phyloP scores from a whole-genome alignment of 768 basidiomycete species.

The Psilocybe cubensis region DNA sequence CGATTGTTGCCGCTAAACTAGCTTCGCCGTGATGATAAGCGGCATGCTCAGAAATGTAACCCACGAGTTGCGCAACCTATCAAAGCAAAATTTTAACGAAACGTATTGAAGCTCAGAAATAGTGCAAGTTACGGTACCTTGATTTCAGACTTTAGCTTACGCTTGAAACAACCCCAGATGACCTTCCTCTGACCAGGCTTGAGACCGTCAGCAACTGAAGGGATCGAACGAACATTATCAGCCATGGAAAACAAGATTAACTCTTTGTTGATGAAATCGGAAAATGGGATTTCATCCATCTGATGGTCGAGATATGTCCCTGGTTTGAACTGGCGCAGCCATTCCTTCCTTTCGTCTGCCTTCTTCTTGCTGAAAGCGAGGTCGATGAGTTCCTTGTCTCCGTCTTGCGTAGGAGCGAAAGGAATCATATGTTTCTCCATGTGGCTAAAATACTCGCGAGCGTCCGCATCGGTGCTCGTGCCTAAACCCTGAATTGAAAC shows the following conservation, averaged over 20 bases:
- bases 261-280: slow-evolving; percentile 98
- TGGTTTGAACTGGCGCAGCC: slow-evolving; percentile 94
- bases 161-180: slow-evolving; percentile 94
- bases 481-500: slow-evolving; percentile 78
- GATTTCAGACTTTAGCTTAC: slow-evolving; percentile 89
- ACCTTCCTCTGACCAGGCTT: slow-evolving; percentile 99
- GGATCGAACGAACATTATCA: slow-evolving; percentile 97
- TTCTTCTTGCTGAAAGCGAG: slow-evolving; percentile 99
- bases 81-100: not conserved
- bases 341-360: slow-evolving; percentile 97
- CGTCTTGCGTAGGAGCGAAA: slow-evolving; percentile 79
- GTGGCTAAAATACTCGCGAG: slow-evolving; percentile 89
- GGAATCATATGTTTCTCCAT: slow-evolving; percentile 96
- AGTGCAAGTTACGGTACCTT: slow-evolving; percentile 53
- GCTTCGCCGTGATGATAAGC: slow-evolving; percentile 97
- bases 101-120: not conserved
- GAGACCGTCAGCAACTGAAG: slow-evolving; percentile 89
- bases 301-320: slow-evolving; percentile 94
- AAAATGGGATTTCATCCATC: slow-evolving; percentile 81
- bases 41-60: slow-evolving; percentile 92
- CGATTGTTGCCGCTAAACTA: slow-evolving; percentile 85
- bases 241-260: slow-evolving; percentile 99
- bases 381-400: slow-evolving; percentile 89
- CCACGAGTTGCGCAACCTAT: slow-evolving; percentile 92
- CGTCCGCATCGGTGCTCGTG: slow-evolving; percentile 88